phyloP scores from a whole-genome alignment of 2,329 filamentous ascomycete genomes.

The Tolypocladium ovalisporum region DNA sequence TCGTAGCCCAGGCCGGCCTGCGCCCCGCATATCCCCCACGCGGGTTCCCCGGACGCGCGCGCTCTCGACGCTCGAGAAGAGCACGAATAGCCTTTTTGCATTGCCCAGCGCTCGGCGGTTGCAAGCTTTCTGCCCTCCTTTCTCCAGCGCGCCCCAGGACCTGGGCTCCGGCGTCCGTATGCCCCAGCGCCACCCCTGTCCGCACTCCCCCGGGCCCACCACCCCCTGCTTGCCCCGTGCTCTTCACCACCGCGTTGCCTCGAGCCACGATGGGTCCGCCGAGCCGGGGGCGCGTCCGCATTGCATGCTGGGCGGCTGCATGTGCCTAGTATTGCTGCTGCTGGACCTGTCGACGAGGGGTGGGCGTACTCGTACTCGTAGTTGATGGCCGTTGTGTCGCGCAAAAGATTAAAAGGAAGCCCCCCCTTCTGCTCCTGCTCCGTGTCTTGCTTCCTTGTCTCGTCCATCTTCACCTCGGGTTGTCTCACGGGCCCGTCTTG shows the following conservation, averaged over 20 bases:
- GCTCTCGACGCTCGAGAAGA: background rate
- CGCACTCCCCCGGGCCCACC: background rate
- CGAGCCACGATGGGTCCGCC: background rate
- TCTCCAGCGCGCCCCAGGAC: background rate
- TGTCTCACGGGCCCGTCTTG: background rate
- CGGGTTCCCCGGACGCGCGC: conserved; percentile 17
- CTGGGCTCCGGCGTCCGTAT: background rate
- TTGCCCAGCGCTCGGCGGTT: too few species aligned
- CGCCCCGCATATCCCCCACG: conserved; percentile 8
- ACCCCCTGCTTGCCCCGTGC: background rate
- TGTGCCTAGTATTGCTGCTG: background rate
- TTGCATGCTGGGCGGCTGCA: background rate
- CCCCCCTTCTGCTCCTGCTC: background rate
- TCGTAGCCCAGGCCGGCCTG: conserved; percentile 15
- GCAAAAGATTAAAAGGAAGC: background rate
- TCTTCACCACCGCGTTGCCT: background rate
- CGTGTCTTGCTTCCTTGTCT: background rate
- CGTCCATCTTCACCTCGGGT: background rate
- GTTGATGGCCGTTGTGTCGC: background rate
- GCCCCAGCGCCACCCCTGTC: background rate
- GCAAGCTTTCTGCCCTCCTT: background rate
- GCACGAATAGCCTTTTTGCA: too few species aligned
- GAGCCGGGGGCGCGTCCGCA: background rate
- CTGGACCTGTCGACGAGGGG: background rate
- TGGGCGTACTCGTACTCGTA: background rate